Evolutionary conservation across 345 rosid genomes (phyloP).

Genomic region (Eucalyptus decipiens): DNA sequence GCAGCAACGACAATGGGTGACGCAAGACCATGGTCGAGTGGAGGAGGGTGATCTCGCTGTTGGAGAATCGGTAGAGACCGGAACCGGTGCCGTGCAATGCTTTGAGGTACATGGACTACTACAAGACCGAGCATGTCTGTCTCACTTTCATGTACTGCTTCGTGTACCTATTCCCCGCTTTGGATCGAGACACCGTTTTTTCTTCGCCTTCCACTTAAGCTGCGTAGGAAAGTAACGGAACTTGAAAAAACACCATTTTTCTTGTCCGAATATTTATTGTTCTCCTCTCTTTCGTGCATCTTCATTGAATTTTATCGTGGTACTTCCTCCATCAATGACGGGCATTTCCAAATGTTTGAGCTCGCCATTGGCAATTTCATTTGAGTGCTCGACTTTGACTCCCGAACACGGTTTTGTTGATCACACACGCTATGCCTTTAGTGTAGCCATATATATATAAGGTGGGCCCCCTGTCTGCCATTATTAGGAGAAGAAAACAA

Average conservation of each 20-base stretch:
- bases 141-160: constrained; percentile 67
- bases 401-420: neutral
- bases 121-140: constrained; percentile 52
- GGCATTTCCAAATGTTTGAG: neutral
- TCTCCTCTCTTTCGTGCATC: neutral
- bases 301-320: neutral
- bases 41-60: constrained; percentile 40
- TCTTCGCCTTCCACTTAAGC: neutral
- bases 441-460: neutral
- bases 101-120: constrained; percentile 68
- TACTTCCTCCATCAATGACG: neutral
- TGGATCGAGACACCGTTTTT: constrained; percentile 55
- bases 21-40: constrained; percentile 25
- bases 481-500: neutral
- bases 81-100: constrained; percentile 67
- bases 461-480: neutral
- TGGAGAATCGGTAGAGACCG: constrained; percentile 59
- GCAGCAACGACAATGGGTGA: neutral
- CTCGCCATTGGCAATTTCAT: neutral
- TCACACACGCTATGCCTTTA: neutral
- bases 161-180: constrained; percentile 65
- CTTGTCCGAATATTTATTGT: neutral
- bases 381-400: neutral
- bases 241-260: neutral
- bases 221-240: rapidly evolving